phyloP scores from a whole-genome alignment of 2,329 filamentous ascomycete species.

The Shiraia sp. region DNA sequence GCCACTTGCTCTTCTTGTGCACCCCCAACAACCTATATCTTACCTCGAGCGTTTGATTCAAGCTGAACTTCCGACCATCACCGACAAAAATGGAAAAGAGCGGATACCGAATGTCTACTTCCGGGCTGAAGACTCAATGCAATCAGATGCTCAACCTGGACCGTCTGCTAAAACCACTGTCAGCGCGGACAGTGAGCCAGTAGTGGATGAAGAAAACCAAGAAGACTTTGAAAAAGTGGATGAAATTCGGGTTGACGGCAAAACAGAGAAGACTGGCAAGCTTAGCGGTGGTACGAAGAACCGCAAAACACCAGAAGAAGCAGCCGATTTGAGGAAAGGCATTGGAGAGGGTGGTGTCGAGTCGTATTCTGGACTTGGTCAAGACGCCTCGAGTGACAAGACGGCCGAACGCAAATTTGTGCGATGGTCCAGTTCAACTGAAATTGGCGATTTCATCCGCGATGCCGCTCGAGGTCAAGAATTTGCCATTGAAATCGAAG shows the following conservation, averaged over 20 bases:
- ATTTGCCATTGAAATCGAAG: slow-evolving; percentile 83
- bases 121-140: slow-evolving; percentile 74
- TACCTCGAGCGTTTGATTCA: slow-evolving; percentile 90
- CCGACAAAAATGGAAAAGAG: slow-evolving; percentile 64
- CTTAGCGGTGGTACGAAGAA: slow-evolving; percentile 24
- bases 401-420: slow-evolving; percentile 68
- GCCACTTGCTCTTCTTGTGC: slow-evolving; percentile 80
- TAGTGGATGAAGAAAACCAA: slow-evolving; percentile 34
- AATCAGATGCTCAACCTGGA: slow-evolving; percentile 54
- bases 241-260: slow-evolving; percentile 56
- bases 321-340: slow-evolving; percentile 49
- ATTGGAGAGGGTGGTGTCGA: slow-evolving; percentile 65
- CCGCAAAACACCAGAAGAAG: slow-evolving; percentile 33
- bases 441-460: slow-evolving; percentile 91
- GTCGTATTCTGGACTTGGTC: slow-evolving; percentile 71
- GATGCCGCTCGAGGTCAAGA: slow-evolving; percentile 84
- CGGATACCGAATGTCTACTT: slow-evolving; percentile 77
- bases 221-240: slow-evolving; percentile 53
- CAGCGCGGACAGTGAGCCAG: slow-evolving; percentile 27
- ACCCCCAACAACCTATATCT: slow-evolving; percentile 87
- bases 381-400: slow-evolving; percentile 53
- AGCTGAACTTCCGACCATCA: slow-evolving; percentile 75
- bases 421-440: slow-evolving; percentile 84
- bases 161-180: slow-evolving; percentile 31
- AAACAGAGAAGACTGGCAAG: slow-evolving; percentile 52